These are phyloP conservation scores for Eucalyptus regnans DNA, from an alignment of 345 rosid species.

Conservation along the genomic window DNA sequence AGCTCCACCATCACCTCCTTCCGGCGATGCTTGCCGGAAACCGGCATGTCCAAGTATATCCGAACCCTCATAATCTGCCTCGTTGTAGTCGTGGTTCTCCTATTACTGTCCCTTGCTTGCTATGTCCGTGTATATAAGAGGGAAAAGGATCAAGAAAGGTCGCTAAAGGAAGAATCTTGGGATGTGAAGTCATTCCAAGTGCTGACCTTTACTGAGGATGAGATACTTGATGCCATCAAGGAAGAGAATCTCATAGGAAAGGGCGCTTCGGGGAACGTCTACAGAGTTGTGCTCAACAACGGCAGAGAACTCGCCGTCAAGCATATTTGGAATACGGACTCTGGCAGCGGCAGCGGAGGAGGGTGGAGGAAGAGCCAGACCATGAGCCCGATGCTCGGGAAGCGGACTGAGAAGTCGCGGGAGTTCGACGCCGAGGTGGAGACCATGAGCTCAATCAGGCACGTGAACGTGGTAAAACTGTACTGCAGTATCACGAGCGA, in stretches of 20 bases:
- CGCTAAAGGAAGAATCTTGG: constrained; percentile 11
- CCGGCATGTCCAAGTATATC: background rate
- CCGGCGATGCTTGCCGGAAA: background rate
- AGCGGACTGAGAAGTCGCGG: constrained; percentile 15
- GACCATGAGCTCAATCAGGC: constrained; percentile 8
- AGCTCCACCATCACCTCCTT: background rate
- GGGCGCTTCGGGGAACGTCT: constrained; percentile 8
- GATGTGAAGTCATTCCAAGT: constrained; percentile 5
- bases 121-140: background rate
- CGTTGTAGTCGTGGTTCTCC: background rate
- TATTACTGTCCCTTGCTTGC: background rate
- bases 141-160: background rate
- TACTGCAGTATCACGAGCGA: constrained; percentile 10
- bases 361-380: constrained; percentile 23
- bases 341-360: background rate
- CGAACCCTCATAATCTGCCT: constrained; percentile 2
- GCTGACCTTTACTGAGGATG: constrained; percentile 11
- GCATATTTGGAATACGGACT: constrained; percentile 18
- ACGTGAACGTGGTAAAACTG: constrained; percentile 8
- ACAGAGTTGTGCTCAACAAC: background rate
- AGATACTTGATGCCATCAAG: constrained; percentile 8
- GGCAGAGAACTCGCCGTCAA: constrained; percentile 4
- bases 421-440: constrained; percentile 6
- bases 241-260: constrained; percentile 7
- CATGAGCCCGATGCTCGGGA: constrained; percentile 45